A percentile compares a stretch with the other conserved stretches of the same genome.
Evolutionary conservation across 805 yeast genomes (phyloP).

Genomic region (Metschnikowia vanudenii): DNA sequence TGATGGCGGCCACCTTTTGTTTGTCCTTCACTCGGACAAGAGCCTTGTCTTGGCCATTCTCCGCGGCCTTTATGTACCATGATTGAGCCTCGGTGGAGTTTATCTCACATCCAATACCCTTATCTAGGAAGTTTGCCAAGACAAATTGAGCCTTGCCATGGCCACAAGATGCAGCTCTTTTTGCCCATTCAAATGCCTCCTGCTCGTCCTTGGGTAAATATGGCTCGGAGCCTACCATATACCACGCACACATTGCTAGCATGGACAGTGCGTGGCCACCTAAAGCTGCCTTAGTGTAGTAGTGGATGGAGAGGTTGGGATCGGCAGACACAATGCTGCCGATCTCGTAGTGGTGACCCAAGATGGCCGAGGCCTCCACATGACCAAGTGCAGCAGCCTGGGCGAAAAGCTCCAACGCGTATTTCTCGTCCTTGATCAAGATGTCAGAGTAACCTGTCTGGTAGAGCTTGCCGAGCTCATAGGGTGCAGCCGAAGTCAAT

Average conservation of each 20-base stretch:
- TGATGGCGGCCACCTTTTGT: slow-evolving; percentile 29
- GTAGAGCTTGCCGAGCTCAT: slow-evolving; percentile 82
- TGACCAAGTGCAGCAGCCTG: slow-evolving; percentile 90
- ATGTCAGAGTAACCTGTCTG: slow-evolving; percentile 84
- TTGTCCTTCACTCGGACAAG: slow-evolving; percentile 33
- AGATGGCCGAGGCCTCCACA: slow-evolving; percentile 69
- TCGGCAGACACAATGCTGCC: slow-evolving; percentile 79
- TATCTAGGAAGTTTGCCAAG: slow-evolving; percentile 77
- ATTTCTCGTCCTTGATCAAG: slow-evolving; percentile 75
- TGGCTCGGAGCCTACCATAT: slow-evolving; percentile 87
- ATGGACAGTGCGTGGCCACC: slow-evolving; percentile 87
- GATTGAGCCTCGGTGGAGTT: slow-evolving; percentile 56
- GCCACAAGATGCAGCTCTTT: slow-evolving; percentile 74
- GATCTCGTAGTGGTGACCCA: slow-evolving; percentile 82
- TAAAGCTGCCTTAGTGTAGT: slow-evolving; percentile 86
- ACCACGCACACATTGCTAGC: slow-evolving; percentile 97
- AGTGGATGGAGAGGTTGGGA: slow-evolving; percentile 81
- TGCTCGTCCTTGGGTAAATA: slow-evolving; percentile 69
- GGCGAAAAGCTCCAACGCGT: slow-evolving; percentile 81
- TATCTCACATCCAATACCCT: slow-evolving; percentile 80
- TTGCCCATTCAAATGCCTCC: slow-evolving; percentile 95
- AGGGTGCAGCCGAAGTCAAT: slow-evolving; percentile 89
- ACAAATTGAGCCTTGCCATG: slow-evolving; percentile 82
- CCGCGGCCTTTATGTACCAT: slow-evolving; percentile 79
- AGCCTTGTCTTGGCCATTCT: slow-evolving; percentile 46